A percentile compares a stretch with the other conserved stretches of the same genome.
Conservation (phyloP, 495 filamentous ascomycete species). For the Penicillium atrosanguineum region DNA sequence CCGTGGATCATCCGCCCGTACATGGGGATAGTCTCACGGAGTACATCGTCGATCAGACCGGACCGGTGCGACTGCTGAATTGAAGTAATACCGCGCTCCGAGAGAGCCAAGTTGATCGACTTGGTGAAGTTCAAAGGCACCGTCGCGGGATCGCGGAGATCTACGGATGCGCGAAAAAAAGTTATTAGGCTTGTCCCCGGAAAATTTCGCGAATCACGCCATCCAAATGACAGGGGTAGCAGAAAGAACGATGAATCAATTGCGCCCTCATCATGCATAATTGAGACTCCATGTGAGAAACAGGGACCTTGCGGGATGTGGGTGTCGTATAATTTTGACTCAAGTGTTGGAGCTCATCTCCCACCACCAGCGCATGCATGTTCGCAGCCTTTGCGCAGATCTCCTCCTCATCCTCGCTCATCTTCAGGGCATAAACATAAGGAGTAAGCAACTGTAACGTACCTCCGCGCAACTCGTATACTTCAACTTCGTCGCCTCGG, state of each 20-base stretch:
- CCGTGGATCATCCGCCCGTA: conserved; percentile 97
- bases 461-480: conserved; percentile 94
- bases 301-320: conserved; percentile 17
- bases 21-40: conserved; percentile 84
- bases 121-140: conserved; percentile 92
- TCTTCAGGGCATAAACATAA: conserved; percentile 1
- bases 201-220: conserved; percentile 14
- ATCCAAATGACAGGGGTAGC: conserved; percentile 1
- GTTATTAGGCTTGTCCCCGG: conserved; percentile 19
- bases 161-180: conserved; percentile 43
- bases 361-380: not conserved
- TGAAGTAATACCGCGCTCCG: conserved; percentile 89
- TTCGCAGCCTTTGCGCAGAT: not conserved
- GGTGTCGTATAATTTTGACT: conserved; percentile 7
- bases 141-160: conserved; percentile 80
- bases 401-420: not conserved
- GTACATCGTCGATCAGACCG: conserved; percentile 68
- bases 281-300: not conserved
- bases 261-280: not conserved
- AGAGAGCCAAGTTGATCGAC: conserved; percentile 95
- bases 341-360: not conserved
- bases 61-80: conserved; percentile 63
- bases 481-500: conserved; percentile 81
- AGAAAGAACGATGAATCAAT: not conserved
- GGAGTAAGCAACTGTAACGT: conserved; percentile 32